phyloP scores from a whole-genome alignment of 1,284 basidiomycete genomes.

The Malassezia yamatoensis region DNA sequence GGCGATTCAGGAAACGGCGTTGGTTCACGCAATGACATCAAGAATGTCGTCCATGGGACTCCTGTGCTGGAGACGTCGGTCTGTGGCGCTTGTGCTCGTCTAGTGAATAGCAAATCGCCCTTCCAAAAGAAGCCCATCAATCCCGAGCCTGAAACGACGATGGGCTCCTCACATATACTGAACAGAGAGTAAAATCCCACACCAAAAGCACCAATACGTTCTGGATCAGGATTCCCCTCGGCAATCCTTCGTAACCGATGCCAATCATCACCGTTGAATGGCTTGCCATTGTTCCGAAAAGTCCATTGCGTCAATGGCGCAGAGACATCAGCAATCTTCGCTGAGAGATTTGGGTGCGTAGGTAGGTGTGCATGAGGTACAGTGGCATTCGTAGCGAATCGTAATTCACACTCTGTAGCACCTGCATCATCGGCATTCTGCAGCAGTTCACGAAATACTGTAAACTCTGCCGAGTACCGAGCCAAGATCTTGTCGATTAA shows the following conservation, averaged over 20 bases:
- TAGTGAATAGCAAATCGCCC: constrained; percentile 40
- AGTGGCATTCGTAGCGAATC: constrained; percentile 32
- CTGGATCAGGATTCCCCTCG: constrained; percentile 53
- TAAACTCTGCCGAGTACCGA: constrained; percentile 74
- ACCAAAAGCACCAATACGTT: constrained; percentile 51
- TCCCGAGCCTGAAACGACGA: constrained; percentile 75
- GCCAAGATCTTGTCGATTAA: constrained; percentile 59
- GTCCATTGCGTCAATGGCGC: constrained; percentile 51
- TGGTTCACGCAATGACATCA: constrained; percentile 77
- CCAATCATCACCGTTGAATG: constrained; percentile 45
- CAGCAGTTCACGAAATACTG: constrained; percentile 78
- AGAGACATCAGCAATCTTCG: constrained; percentile 41
- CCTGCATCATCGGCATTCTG: constrained; percentile 92
- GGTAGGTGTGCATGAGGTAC: constrained; percentile 7
- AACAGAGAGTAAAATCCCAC: constrained; percentile 54
- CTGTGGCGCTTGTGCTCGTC: constrained; percentile 26
- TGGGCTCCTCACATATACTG: constrained; percentile 64
- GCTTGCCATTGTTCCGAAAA: constrained; percentile 69
- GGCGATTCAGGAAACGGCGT: constrained; percentile 65
- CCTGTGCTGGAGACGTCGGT: constrained; percentile 24
- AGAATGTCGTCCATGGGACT: constrained; percentile 73
- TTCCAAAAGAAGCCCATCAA: constrained; percentile 95
- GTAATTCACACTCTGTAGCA: constrained; percentile 51
- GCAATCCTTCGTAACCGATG: constrained; percentile 46
- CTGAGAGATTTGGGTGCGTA: neutral